Base-by-base conservation (phyloP, 345 rosid species). In the Acer negundo region DNA sequence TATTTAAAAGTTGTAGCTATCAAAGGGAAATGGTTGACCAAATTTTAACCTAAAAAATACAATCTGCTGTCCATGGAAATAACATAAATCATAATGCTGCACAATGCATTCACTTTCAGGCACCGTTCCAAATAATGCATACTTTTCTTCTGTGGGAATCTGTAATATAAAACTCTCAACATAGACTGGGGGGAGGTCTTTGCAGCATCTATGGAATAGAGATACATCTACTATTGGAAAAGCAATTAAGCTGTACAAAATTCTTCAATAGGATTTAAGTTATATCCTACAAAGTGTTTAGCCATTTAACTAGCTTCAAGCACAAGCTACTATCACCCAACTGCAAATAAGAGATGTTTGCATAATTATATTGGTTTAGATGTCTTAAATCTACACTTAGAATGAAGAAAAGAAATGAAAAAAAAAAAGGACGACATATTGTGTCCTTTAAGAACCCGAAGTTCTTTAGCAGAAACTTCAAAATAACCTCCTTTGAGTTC, bases 291-390 rank as follows among this genome's bases (percentile, higher is more conserved):
- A 56, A 28, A 5, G n/a, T 22, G 46, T 46, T 46, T 7, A 69
- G 62, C 42, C 42, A 70, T 16, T 28, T 26, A 15, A 15, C 23
- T 16, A 2, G 23, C 16, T 70, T 70, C 62, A 35, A 47, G 31
- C 53, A 59, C 11, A 22, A 38, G 20, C 23, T 15, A 72, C 55
- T 51, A 58, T 35, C 64, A 40, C 40, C 75, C 35, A 72, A 72
- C 75, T 6, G 17, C 51, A 35, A 58, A 38, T 20, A 22, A n/a
- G 20, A 71, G 35, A 68, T 11, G n/a, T 22, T n/a, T 35, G 53
- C 35, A 58, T 2, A 28, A 64, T 28, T 16, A 64, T 28, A 28
- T 1, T 3, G 42, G 44, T 28, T 10, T 16, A 64, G 40, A 28
- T 6, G 38, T 31, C 44, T 28, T 19, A 15, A 26, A 13, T 64